Base-by-base conservation (phyloP, 139 green algal species). In the Auxenochlorella pyrenoidosa region DNA sequence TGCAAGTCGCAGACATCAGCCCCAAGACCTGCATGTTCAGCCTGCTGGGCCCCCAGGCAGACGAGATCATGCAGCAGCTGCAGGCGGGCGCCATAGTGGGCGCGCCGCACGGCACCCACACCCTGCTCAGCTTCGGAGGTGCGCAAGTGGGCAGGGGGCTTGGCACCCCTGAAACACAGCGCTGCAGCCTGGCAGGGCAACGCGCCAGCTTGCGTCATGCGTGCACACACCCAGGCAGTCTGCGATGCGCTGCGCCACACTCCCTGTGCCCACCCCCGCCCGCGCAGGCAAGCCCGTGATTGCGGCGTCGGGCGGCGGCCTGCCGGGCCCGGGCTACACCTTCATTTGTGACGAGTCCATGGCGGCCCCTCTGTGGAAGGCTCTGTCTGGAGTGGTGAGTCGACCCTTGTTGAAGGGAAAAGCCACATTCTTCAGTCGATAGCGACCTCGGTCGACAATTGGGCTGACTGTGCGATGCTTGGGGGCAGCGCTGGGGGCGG, bases 281-380 rank as follows among this genome's bases (percentile, higher is more conserved):
- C 43, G 95, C 94, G 88, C 60, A 88, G 32, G 84, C 84, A 66
- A 85, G 79, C 94, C 95, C 0, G 87, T 97, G 10, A 83, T 96
- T 30, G 87, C 92, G 2, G 91, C 92, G 38, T 59, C 70, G 26
- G 84, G 88, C 44, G 80, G 86, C 10, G 91, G 91, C 41, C 89
- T 93, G 22, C 75, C 87, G 0, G 63, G 82, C 22, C 90, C 88
- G 0, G 95, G 95, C 34, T 98, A 92, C 89, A 98, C 93, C 0
- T 41, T 98, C 3, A 93, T 98, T 5, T 90, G 79, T 19, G 95
- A 97, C 47, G 94, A 97, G 75, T 58, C 81, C 0, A 30, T 85
- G 40, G 80, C 40, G 19, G 66, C 80, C 0, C 59, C 75, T 10
- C 26, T 85, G 60, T 85, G 80, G 80, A 32, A 44, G 15, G 41